Conservation (phyloP, 257 asterid genomes). For the Knoxia roxburghii region DNA sequence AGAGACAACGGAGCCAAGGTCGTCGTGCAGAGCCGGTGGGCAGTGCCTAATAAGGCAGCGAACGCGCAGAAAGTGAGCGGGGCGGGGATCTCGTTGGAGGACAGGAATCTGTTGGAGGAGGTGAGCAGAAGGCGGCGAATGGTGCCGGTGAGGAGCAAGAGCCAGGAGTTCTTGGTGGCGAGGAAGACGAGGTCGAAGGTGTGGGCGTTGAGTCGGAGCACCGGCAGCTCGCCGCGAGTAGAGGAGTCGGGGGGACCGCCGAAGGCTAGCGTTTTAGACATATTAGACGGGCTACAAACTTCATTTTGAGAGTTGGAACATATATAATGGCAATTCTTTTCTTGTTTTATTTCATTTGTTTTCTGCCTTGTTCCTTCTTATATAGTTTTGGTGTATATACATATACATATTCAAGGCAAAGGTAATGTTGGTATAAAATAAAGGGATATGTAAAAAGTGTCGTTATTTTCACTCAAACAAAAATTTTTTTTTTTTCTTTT, state of each 20-base stretch:
- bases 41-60: slow-evolving; percentile 19
- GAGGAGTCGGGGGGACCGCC: slow-evolving; percentile 38
- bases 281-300: slow-evolving; percentile 71
- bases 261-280: slow-evolving; percentile 56
- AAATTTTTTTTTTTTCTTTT: too few species aligned
- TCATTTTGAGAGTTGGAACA: slow-evolving; percentile 29
- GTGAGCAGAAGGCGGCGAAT: slow-evolving; percentile 59
- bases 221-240: slow-evolving; percentile 61
- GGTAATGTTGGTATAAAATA: neutral
- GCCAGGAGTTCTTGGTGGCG: slow-evolving; percentile 61
- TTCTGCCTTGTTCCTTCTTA: neutral
- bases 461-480: neutral
- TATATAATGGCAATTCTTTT: neutral
- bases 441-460: neutral
- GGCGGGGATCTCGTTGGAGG: slow-evolving; percentile 57
- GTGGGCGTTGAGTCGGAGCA: slow-evolving; percentile 61
- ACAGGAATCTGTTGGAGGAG: slow-evolving; percentile 57
- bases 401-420: neutral
- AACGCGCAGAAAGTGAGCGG: slow-evolving; percentile 6
- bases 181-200: slow-evolving; percentile 35
- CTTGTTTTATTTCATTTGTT: slow-evolving; percentile 25
- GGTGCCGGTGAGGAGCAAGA: slow-evolving; percentile 66
- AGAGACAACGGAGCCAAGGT: slow-evolving; percentile 51
- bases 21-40: slow-evolving; percentile 47
- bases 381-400: slow-evolving; percentile 28